Conservation (phyloP, 495 filamentous ascomycete genomes). For the Diplogelasinospora grovesii region DNA sequence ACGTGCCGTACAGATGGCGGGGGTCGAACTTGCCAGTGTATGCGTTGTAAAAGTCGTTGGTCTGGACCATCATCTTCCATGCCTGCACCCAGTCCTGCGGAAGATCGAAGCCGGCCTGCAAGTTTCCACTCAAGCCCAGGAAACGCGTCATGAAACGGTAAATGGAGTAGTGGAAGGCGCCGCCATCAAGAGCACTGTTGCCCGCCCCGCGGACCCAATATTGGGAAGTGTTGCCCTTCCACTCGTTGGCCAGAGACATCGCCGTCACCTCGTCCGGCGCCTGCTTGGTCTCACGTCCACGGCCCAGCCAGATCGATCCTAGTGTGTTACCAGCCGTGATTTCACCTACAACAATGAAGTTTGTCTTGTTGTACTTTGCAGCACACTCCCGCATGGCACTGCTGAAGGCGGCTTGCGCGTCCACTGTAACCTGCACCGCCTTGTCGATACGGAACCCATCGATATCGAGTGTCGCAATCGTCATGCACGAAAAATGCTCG, state of each 20-base stretch:
- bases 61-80: slow-evolving; percentile 52
- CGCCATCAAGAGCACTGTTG: slow-evolving; percentile 55
- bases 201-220: slow-evolving; percentile 46
- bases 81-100: slow-evolving; percentile 53
- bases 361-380: slow-evolving; percentile 47
- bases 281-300: slow-evolving; percentile 54
- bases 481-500: slow-evolving; percentile 59
- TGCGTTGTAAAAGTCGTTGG: slow-evolving; percentile 60
- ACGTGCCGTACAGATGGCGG: slow-evolving; percentile 62
- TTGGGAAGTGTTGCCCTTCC: too few relatives aligned
- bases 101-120: slow-evolving; percentile 54
- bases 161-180: slow-evolving; percentile 66
- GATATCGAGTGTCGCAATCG: slow-evolving; percentile 57
- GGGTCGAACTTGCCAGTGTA: slow-evolving; percentile 64
- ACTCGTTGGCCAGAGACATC: slow-evolving; percentile 39
- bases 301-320: slow-evolving; percentile 59
- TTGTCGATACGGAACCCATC: slow-evolving; percentile 69
- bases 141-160: slow-evolving; percentile 63
- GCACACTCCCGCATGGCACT: slow-evolving; percentile 51
- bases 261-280: slow-evolving; percentile 20
- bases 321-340: slow-evolving; percentile 58
- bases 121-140: slow-evolving; percentile 56
- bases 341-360: slow-evolving; percentile 61
- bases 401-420: slow-evolving; percentile 54
- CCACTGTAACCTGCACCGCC: slow-evolving; percentile 58